Evolutionary conservation across 768 basidiomycete genomes (phyloP).

Genomic region (Boletus rubroflammeus): DNA sequence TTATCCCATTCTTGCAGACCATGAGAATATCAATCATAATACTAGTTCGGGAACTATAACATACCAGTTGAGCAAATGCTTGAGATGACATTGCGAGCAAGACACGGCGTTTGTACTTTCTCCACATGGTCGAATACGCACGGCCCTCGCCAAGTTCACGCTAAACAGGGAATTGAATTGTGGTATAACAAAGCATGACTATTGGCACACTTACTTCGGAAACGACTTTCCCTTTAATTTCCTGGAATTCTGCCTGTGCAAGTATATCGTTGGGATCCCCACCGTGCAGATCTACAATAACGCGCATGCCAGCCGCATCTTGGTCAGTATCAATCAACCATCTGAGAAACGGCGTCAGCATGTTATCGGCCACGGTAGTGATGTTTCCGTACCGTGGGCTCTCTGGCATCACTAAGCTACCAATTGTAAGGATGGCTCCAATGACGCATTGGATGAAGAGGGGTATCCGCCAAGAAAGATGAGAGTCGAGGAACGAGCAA

Average conservation of each 20-base stretch:
- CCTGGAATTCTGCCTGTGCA: constrained; percentile 81
- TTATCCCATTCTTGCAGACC: constrained; percentile 79
- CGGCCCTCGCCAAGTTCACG: constrained; percentile 72
- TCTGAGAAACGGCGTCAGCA: constrained; percentile 35
- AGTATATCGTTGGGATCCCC: constrained; percentile 63
- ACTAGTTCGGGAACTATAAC: constrained; percentile 27
- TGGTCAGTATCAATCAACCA: constrained; percentile 88
- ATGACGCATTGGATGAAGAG: constrained; percentile 87
- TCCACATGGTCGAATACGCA: constrained; percentile 82
- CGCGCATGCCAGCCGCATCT: constrained; percentile 78
- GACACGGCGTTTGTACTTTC: constrained; percentile 79
- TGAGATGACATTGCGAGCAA: constrained; percentile 94
- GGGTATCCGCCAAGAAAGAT: constrained; percentile 89
- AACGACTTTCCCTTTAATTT: constrained; percentile 79
- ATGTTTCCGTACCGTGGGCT: constrained; percentile 62
- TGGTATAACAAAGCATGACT: neutral
- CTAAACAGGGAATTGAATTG: constrained; percentile 36
- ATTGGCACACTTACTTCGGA: constrained; percentile 49
- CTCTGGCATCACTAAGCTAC: constrained; percentile 84
- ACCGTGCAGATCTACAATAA: constrained; percentile 87
- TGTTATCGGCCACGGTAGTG: neutral
- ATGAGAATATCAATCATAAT: constrained; percentile 1
- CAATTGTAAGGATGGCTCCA: constrained; percentile 72
- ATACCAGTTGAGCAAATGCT: constrained; percentile 88
- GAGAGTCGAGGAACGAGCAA: constrained; percentile 81